These are phyloP conservation scores for Rhizophora mangle DNA, from an alignment of 345 rosid genomes.

Conservation along the genomic window DNA sequence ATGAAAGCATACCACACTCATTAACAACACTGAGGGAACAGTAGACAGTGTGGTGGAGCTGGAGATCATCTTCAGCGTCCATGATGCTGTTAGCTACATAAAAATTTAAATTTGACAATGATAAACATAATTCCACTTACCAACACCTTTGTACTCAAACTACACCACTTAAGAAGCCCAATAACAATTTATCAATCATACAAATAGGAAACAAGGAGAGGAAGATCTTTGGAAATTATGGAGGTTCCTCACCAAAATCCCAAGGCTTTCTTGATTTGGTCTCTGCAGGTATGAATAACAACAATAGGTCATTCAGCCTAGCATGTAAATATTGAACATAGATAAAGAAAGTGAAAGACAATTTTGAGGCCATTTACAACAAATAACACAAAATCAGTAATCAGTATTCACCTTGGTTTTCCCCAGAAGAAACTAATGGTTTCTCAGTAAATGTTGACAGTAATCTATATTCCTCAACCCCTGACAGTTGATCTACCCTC, in stretches of 20 bases:
- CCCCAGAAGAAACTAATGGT: conserved; percentile 75
- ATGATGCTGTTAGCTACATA: conserved; percentile 50
- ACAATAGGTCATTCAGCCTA: background rate
- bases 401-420: conserved; percentile 39
- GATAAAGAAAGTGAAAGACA: background rate
- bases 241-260: no score
- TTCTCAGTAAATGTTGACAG: conserved; percentile 46
- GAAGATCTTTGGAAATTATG: background rate
- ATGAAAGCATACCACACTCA: conserved; percentile 57
- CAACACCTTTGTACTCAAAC: conserved; percentile 20
- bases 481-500: conserved; percentile 51
- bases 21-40: conserved; percentile 93
- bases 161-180: conserved; percentile 56
- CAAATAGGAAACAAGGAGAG: background rate
- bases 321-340: background rate
- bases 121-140: background rate
- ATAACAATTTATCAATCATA: conserved; percentile 9
- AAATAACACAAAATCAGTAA: no score
- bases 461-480: conserved; percentile 51
- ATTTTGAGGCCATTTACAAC: background rate
- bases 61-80: conserved; percentile 82
- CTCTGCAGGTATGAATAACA: no score
- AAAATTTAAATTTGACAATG: background rate
- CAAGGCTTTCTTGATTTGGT: no score
- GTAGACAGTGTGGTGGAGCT: conserved; percentile 93